Conservation (phyloP, 2,329 filamentous ascomycete genomes). For the Penicillium sp. region DNA sequence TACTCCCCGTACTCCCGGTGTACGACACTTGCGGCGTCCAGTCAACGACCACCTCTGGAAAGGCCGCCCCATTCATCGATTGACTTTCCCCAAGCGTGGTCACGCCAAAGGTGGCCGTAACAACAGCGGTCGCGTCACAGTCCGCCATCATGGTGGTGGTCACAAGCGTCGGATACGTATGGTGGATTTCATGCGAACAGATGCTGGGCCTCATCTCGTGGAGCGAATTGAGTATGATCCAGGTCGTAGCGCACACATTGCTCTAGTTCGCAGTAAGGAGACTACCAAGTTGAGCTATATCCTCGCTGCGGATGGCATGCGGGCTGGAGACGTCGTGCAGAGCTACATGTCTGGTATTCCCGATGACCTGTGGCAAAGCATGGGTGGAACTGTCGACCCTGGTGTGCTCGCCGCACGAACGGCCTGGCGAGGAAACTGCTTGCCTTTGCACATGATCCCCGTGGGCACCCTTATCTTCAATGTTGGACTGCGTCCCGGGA, state of each 20-base stretch:
- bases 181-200: slow-evolving; percentile 81
- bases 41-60: slow-evolving; percentile 98
- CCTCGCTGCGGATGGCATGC: slow-evolving; percentile 90
- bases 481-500: slow-evolving; percentile 73
- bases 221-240: slow-evolving; percentile 97
- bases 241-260: slow-evolving; percentile 89
- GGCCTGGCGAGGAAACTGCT: slow-evolving; percentile 89
- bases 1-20: slow-evolving; percentile 88
- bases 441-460: slow-evolving; percentile 94
- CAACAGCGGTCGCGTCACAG: slow-evolving; percentile 79
- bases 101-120: slow-evolving; percentile 93
- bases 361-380: slow-evolving; percentile 79
- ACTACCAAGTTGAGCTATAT: slow-evolving; percentile 85
- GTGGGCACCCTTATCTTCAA: slow-evolving; percentile 92
- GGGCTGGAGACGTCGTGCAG: slow-evolving; percentile 87
- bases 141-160: slow-evolving; percentile 90
- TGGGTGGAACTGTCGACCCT: slow-evolving; percentile 91
- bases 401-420: slow-evolving; percentile 96
- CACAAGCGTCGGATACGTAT: slow-evolving; percentile 88
- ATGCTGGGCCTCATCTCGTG: slow-evolving; percentile 80
- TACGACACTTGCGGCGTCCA: slow-evolving; percentile 86
- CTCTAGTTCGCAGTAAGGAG: slow-evolving; percentile 74
- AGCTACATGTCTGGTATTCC: slow-evolving; percentile 92
- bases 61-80: slow-evolving; percentile 75
- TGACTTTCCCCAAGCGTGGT: slow-evolving; percentile 92